Evolutionary conservation across 2,329 filamentous ascomycete species (phyloP).

Genomic region (Botrytis sinoallii): DNA sequence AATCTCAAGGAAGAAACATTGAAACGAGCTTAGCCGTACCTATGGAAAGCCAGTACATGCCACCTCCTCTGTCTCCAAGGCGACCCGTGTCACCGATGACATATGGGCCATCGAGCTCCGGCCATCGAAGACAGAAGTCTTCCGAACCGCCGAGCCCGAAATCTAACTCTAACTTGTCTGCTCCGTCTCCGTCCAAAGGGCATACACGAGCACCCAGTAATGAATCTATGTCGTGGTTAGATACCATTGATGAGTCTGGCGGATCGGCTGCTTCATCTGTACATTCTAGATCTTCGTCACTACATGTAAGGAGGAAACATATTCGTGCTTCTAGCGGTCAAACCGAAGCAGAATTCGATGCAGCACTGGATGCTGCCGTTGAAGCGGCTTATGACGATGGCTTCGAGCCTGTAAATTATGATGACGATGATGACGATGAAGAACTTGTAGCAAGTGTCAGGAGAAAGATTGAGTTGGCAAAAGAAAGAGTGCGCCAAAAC

Average conservation of each 20-base stretch:
- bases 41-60: conserved; percentile 60
- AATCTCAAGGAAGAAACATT: conserved; percentile 7
- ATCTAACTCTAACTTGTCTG: conserved; percentile 23
- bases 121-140: conserved; percentile 32
- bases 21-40: conserved; percentile 45
- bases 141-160: background rate
- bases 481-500: conserved; percentile 70
- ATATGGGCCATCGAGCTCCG: conserved; percentile 35
- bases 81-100: conserved; percentile 50
- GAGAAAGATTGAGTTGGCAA: conserved; percentile 69
- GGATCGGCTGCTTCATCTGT: conserved; percentile 76
- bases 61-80: conserved; percentile 67
- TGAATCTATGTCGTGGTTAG: conserved; percentile 87
- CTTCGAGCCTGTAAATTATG: conserved; percentile 65
- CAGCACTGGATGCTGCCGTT: conserved; percentile 88
- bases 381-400: conserved; percentile 95
- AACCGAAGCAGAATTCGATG: conserved; percentile 89
- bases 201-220: conserved; percentile 63
- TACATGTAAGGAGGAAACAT: conserved; percentile 65
- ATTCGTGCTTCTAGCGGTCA: conserved; percentile 65
- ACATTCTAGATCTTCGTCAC: conserved; percentile 73
- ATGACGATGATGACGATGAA: conserved; percentile 44
- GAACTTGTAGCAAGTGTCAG: conserved; percentile 54
- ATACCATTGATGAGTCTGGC: conserved; percentile 88
- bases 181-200: conserved; percentile 37